These are phyloP conservation scores for Haematococcus lacustris DNA, from an alignment of 139 green algal species.

Conservation along the genomic window DNA sequence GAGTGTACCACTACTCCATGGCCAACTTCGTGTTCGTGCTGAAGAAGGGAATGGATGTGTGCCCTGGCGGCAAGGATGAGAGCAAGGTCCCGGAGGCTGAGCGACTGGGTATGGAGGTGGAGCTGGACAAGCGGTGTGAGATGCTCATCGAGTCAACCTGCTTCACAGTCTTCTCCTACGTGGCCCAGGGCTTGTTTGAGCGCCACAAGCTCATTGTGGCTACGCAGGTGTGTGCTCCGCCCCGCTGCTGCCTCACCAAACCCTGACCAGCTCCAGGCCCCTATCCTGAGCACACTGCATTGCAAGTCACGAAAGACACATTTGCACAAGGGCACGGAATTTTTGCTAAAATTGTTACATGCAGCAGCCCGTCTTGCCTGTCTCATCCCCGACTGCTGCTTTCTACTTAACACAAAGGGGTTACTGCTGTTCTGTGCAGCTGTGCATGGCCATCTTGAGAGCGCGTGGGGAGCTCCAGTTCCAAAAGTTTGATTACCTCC, in stretches of 20 bases:
- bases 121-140: conserved; percentile 57
- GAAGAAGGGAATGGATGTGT: conserved; percentile 74
- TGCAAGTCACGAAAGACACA: no score
- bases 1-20: conserved; percentile 91
- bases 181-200: conserved; percentile 86
- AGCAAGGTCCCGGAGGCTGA: conserved; percentile 30
- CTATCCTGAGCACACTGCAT: no score
- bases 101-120: conserved; percentile 36
- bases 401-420: no score
- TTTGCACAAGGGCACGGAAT: no score
- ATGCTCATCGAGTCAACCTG: conserved; percentile 69
- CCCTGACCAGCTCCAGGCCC: no score
- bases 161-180: conserved; percentile 64
- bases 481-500: conserved; percentile 76
- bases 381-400: no score
- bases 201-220: conserved; percentile 88
- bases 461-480: conserved; percentile 59
- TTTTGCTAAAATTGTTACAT: no score
- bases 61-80: conserved; percentile 53
- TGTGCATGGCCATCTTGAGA: conserved; percentile 74
- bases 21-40: conserved; percentile 82
- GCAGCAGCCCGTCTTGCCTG: no score
- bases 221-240: conserved; percentile 34
- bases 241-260: no score
- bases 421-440: conserved; percentile 30